Percentiles rank a stretch among this genome's conserved stretches.
Evolutionary conservation across 345 rosid species (phyloP).

Genomic region (Carallia pectinifolia): DNA sequence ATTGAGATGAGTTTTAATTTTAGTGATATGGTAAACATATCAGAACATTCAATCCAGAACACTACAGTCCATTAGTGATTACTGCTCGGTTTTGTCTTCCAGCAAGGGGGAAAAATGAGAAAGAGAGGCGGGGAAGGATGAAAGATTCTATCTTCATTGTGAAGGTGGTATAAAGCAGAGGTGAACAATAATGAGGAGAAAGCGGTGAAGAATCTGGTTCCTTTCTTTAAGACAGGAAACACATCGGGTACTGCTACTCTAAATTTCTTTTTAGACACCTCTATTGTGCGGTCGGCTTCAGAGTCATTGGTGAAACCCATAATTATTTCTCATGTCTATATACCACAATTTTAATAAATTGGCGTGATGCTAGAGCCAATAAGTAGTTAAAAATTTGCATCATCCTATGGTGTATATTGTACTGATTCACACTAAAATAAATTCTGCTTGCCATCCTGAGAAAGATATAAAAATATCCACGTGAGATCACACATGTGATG

Average conservation of each 20-base stretch:
- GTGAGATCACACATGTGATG: neutral
- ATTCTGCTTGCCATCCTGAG: slow-evolving; percentile 8
- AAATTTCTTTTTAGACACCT: neutral
- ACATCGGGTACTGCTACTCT: slow-evolving; percentile 9
- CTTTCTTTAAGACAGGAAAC: slow-evolving; percentile 17
- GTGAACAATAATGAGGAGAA: slow-evolving; percentile 3
- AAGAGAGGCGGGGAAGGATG: too few species aligned
- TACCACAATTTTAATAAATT: neutral
- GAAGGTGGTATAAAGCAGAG: slow-evolving; percentile 23
- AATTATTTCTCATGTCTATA: neutral
- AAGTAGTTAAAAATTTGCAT: neutral
- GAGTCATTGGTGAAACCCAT: neutral
- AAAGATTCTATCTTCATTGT: slow-evolving; percentile 4
- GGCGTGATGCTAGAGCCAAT: neutral
- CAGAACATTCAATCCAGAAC: slow-evolving; percentile 6
- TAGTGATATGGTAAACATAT: neutral
- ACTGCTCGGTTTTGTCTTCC: neutral
- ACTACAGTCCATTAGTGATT: neutral
- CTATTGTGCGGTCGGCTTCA: neutral
- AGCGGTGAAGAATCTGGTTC: slow-evolving; percentile 32
- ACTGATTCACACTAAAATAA: slow-evolving; percentile 1
- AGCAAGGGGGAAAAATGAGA: too few species aligned
- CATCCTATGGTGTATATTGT: neutral
- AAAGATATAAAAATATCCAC: neutral
- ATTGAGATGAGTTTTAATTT: neutral